A percentile compares a stretch with the other conserved stretches of the same genome.
Evolutionary conservation across 208 protist species (phyloP).

Genomic region (Trypanosoma cruzi): DNA sequence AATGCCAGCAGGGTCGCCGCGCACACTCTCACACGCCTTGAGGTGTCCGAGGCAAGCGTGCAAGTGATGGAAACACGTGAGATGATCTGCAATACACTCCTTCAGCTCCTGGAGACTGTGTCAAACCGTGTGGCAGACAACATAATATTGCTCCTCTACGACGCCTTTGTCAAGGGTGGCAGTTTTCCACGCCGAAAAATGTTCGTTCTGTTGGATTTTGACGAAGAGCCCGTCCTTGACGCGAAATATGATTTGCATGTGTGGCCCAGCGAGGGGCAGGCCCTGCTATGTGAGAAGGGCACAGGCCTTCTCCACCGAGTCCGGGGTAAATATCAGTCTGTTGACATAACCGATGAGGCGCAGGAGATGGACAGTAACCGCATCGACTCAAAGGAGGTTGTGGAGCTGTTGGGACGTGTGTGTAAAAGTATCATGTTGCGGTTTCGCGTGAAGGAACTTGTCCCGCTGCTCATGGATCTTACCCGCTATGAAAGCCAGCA

Average conservation of each 20-base stretch:
- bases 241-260: neutral
- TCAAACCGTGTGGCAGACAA: slow-evolving; percentile 51
- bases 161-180: slow-evolving; percentile 33
- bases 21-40: slow-evolving; percentile 32
- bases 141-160: slow-evolving; percentile 60
- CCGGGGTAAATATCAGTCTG: slow-evolving; percentile 8
- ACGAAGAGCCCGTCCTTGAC: neutral
- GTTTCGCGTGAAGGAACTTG: slow-evolving; percentile 45
- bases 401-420: slow-evolving; percentile 45
- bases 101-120: slow-evolving; percentile 42
- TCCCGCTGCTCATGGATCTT: slow-evolving; percentile 69
- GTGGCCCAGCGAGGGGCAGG: slow-evolving; percentile 5
- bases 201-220: neutral
- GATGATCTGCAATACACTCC: slow-evolving; percentile 64
- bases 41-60: slow-evolving; percentile 46
- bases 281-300: neutral
- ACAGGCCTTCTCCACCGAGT: neutral
- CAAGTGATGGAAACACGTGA: slow-evolving; percentile 57
- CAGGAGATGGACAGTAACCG: neutral
- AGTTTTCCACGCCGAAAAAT: neutral
- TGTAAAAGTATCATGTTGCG: slow-evolving; percentile 34
- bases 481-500: slow-evolving; percentile 49
- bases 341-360: slow-evolving; percentile 1
- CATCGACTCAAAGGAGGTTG: slow-evolving; percentile 25
- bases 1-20: slow-evolving; percentile 11